Evolutionary conservation across 331 rosid species (phyloP).

Genomic region (Quercus tomentella): DNA sequence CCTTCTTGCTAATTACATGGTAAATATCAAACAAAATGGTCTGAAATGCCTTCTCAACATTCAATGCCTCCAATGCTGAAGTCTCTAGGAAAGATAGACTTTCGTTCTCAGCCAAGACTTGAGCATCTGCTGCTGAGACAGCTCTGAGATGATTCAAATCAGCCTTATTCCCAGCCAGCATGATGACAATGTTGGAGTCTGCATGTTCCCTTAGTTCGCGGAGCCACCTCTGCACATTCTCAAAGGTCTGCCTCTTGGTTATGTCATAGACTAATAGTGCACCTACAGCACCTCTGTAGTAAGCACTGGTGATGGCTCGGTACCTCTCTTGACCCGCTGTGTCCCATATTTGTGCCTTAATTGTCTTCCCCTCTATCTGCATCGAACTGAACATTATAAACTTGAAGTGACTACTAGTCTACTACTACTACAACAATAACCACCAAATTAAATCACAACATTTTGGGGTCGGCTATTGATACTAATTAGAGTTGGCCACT

Average conservation of each 20-base stretch:
- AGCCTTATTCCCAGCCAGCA: conserved; percentile 87
- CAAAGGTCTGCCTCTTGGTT: conserved; percentile 86
- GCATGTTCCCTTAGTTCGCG: conserved; percentile 90
- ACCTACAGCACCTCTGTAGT: conserved; percentile 92
- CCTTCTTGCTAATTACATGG: conserved; percentile 79
- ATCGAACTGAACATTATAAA: neutral
- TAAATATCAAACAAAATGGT: conserved; percentile 78
- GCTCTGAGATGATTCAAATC: conserved; percentile 81
- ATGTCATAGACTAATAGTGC: conserved; percentile 81
- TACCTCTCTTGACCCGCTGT: conserved; percentile 98
- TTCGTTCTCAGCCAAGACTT: conserved; percentile 69
- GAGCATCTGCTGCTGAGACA: conserved; percentile 68
- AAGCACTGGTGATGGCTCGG: conserved; percentile 87
- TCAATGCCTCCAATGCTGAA: conserved; percentile 77
- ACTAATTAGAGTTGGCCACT: too few relatives aligned
- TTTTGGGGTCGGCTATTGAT: too few relatives aligned
- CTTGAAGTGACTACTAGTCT: neutral
- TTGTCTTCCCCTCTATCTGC: conserved; percentile 92
- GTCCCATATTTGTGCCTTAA: conserved; percentile 99
- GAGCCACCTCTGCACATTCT: conserved; percentile 81
- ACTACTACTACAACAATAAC: neutral
- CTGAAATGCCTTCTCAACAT: conserved; percentile 90
- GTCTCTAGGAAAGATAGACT: conserved; percentile 77
- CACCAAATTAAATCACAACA: too few relatives aligned
- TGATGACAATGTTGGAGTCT: conserved; percentile 84